Conservation (phyloP, 2,329 filamentous ascomycete species). For the Didymella segeticola region DNA sequence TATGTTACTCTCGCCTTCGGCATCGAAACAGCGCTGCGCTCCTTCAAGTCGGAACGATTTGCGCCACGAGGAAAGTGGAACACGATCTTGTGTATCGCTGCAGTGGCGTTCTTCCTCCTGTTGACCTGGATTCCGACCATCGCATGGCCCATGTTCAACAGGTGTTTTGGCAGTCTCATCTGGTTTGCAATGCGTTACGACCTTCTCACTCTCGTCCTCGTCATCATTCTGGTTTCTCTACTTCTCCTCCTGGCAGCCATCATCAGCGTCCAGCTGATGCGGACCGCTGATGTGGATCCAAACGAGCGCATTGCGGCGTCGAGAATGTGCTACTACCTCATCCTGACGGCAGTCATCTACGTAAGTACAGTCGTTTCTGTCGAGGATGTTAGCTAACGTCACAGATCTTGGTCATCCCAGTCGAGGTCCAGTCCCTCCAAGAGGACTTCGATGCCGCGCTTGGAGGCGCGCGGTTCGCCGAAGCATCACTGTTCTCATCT, state of each 20-base stretch:
- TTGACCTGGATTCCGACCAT: constrained; percentile 66
- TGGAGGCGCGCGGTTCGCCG: constrained; percentile 67
- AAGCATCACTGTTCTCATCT: constrained; percentile 70
- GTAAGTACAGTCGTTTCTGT: constrained; percentile 51
- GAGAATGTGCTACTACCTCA: constrained; percentile 72
- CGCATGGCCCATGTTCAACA: constrained; percentile 61
- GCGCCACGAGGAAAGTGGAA: constrained; percentile 66
- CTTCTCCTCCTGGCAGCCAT: constrained; percentile 60
- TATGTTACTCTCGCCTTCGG: constrained; percentile 71
- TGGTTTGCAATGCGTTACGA: constrained; percentile 71
- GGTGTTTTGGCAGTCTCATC: constrained; percentile 72
- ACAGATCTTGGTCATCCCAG: constrained; percentile 67
- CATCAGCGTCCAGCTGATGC: constrained; percentile 65
- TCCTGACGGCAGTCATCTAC: constrained; percentile 63
- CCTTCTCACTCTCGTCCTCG: constrained; percentile 62
- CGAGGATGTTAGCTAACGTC: constrained; percentile 11
- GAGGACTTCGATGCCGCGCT: constrained; percentile 52
- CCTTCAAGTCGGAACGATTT: constrained; percentile 63
- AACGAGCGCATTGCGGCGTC: constrained; percentile 69
- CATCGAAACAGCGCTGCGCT: constrained; percentile 65
- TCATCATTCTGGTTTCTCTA: constrained; percentile 59
- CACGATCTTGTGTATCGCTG: constrained; percentile 62
- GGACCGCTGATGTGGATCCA: constrained; percentile 61
- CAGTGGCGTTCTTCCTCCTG: constrained; percentile 60
- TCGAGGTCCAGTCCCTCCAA: constrained; percentile 63